Evolutionary conservation across 345 rosid genomes (phyloP).

Genomic region (Lumnitzera racemosa): DNA sequence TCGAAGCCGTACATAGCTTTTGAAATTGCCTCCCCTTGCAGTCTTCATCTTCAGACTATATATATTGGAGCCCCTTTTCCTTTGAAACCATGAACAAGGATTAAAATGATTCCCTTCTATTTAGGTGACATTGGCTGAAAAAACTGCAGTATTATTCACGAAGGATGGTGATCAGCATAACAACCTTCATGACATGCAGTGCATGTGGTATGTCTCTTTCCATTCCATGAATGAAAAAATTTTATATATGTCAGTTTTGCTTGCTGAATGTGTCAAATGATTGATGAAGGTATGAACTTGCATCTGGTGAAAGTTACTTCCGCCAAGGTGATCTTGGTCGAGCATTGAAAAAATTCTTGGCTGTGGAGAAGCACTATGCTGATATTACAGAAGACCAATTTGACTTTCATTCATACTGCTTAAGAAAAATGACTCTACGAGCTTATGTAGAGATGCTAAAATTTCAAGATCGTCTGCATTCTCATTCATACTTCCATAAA

Average conservation of each 20-base stretch:
- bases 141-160: constrained; percentile 87
- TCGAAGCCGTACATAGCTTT: constrained; percentile 10
- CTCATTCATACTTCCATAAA: constrained; percentile 88
- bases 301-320: constrained; percentile 91
- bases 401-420: constrained; percentile 98
- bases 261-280: constrained; percentile 2
- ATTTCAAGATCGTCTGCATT: constrained; percentile 93
- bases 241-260: background rate
- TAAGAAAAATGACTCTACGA: constrained; percentile 95
- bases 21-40: background rate
- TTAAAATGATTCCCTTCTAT: background rate
- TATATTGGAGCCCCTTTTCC: background rate
- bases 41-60: constrained; percentile 1
- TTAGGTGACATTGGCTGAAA: constrained; percentile 89
- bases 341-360: constrained; percentile 84
- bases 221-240: background rate
- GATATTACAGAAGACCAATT: constrained; percentile 98
- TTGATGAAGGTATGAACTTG: constrained; percentile 87
- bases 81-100: background rate
- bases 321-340: constrained; percentile 97
- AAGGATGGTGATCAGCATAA: constrained; percentile 98
- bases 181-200: constrained; percentile 99
- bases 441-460: constrained; percentile 97
- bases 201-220: constrained; percentile 81
- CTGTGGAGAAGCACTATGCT: constrained; percentile 98